Percentiles rank a stretch among this genome's conserved stretches.
Evolutionary conservation across 306 rosid genomes (phyloP).

Genomic region (Clitoria ternatea): DNA sequence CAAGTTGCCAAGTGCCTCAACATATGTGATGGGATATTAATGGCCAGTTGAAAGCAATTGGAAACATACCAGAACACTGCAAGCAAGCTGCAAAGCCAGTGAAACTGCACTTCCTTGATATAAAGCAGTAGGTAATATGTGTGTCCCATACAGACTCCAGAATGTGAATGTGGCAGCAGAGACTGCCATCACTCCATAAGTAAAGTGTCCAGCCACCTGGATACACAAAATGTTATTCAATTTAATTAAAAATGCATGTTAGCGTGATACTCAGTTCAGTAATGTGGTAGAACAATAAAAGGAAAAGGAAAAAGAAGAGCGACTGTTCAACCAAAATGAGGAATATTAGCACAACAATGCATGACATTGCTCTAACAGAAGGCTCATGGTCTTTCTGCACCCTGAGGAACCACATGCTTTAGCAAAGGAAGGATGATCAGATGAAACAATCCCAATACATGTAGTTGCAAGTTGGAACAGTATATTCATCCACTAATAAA

Average conservation of each 20-base stretch:
- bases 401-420: not conserved
- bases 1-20: slow-evolving; percentile 11
- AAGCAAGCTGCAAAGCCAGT: slow-evolving; percentile 92
- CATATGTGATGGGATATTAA: not conserved
- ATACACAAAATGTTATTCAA: slow-evolving; percentile 13
- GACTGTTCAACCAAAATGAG: not conserved
- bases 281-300: not conserved
- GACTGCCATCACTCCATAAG: slow-evolving; percentile 91
- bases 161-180: slow-evolving; percentile 81
- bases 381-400: not conserved
- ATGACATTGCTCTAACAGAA: not conserved
- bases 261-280: not conserved
- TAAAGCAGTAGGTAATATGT: slow-evolving; percentile 59
- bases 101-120: slow-evolving; percentile 79
- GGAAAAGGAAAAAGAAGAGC: not conserved
- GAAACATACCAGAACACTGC: slow-evolving; percentile 88
- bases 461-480: not conserved
- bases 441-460: not conserved
- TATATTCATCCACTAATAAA: not conserved
- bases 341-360: not conserved
- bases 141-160: slow-evolving; percentile 78
- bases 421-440: not conserved
- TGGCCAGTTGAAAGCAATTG: not conserved
- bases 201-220: slow-evolving; percentile 95
- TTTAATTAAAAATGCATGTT: slow-evolving; percentile 1